Percentiles rank a stretch among this genome's conserved stretches.
Conservation (phyloP, 306 rosid species). For the Fragaria iinumae region DNA sequence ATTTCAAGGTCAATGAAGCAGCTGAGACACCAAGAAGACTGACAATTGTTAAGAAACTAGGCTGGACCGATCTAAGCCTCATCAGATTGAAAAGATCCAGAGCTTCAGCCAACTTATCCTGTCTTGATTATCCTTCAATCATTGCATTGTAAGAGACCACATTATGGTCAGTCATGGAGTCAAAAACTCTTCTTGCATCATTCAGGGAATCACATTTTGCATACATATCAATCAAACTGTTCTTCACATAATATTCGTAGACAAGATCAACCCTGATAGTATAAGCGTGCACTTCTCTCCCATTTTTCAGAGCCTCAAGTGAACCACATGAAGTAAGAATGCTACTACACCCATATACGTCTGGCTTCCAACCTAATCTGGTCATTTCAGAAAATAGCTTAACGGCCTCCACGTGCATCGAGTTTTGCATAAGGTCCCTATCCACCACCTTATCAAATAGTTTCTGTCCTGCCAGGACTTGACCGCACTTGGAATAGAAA, state of each 20-base stretch:
- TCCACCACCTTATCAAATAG: conserved; percentile 48
- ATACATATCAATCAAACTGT: conserved; percentile 89
- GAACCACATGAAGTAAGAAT: conserved; percentile 85
- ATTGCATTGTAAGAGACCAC: conserved; percentile 85
- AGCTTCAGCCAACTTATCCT: conserved; percentile 56
- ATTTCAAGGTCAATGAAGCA: conserved; percentile 43
- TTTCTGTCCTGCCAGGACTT: conserved; percentile 49
- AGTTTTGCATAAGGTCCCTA: conserved; percentile 81
- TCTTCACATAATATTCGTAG: conserved; percentile 65
- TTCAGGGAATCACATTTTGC: conserved; percentile 68
- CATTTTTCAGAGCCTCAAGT: conserved; percentile 48
- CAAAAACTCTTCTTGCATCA: conserved; percentile 67
- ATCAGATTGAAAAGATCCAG: conserved; percentile 57
- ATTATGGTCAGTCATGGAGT: conserved; percentile 45
- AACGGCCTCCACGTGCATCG: conserved; percentile 61
- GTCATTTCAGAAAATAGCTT: conserved; percentile 64
- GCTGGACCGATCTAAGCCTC: conserved; percentile 56
- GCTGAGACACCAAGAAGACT: conserved; percentile 88
- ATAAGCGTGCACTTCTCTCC: conserved; percentile 79
- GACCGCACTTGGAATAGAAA: conserved; percentile 71
- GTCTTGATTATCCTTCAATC: conserved; percentile 83
- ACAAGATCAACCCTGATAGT: conserved; percentile 61
- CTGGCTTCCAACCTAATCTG: conserved; percentile 58
- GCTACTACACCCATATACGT: conserved; percentile 76
- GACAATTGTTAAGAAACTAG: conserved; percentile 63